Evolutionary conservation across 2,329 filamentous ascomycete species (phyloP).

Genomic region (Aureobasidium leucospermi): DNA sequence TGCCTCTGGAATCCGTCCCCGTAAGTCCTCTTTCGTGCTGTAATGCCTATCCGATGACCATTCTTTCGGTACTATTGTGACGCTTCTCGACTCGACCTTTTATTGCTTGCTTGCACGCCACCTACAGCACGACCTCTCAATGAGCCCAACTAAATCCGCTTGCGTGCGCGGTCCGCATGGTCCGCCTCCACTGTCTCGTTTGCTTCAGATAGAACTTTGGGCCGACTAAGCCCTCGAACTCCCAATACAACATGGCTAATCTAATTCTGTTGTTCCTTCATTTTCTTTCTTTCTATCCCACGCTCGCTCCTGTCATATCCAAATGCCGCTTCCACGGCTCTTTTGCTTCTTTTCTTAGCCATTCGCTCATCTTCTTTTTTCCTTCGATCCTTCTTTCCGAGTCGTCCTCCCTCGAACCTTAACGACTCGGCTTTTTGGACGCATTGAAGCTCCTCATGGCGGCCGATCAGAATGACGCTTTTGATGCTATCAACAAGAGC

Average conservation of each 20-base stretch:
- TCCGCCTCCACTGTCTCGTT: constrained; percentile 13
- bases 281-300: constrained; percentile 10
- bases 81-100: constrained; percentile 2
- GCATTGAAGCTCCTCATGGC: neutral
- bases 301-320: neutral
- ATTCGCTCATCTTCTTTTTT: neutral
- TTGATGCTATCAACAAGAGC: neutral
- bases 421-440: neutral
- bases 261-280: constrained; percentile 7
- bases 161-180: constrained; percentile 10
- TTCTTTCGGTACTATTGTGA: neutral
- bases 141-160: constrained; percentile 2
- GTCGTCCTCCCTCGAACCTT: neutral
- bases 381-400: constrained; percentile 1
- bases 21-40: neutral
- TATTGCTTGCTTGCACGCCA: constrained; percentile 5
- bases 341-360: constrained; percentile 1
- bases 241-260: constrained; percentile 7
- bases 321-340: constrained; percentile 1
- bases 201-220: constrained; percentile 9
- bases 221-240: constrained; percentile 1
- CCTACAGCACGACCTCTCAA: constrained; percentile 1
- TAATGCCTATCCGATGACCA: neutral
- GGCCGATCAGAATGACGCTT: neutral
- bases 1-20: neutral